Percentiles rank a stretch among this genome's conserved stretches.
These are phyloP conservation scores for Lanmaoa pseudosensibilis DNA, from an alignment of 768 basidiomycete genomes.

Conservation along the genomic window DNA sequence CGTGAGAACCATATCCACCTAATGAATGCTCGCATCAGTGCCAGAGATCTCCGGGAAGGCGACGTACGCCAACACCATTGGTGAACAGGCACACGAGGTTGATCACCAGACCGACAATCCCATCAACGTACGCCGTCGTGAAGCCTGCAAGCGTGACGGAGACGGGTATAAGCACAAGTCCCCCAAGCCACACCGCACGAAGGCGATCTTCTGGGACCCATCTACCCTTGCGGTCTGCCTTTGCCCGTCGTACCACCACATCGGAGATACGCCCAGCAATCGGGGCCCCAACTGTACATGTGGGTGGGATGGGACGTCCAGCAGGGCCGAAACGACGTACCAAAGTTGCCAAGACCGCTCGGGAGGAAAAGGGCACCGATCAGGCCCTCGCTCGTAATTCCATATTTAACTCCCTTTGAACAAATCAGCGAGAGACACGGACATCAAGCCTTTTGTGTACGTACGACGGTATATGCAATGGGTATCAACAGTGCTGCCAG, in stretches of 20 bases:
- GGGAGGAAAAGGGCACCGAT: constrained; percentile 30
- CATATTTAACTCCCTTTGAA: constrained; percentile 47
- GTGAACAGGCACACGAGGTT: constrained; percentile 58
- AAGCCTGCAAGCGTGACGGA: constrained; percentile 52
- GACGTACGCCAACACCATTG: constrained; percentile 62
- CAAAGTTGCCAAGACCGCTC: constrained; percentile 26
- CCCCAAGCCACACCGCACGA: constrained; percentile 48
- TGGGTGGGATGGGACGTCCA: background rate
- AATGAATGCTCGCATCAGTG: background rate
- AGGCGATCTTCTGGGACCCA: constrained; percentile 75
- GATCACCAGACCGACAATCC: constrained; percentile 48
- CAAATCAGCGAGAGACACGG: background rate
- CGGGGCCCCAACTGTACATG: constrained; percentile 53
- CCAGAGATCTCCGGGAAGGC: background rate
- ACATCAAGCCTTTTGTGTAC: constrained; percentile 11
- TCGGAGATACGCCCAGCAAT: constrained; percentile 63
- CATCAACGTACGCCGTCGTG: constrained; percentile 49
- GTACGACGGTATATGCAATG: constrained; percentile 64
- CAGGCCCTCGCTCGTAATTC: constrained; percentile 21
- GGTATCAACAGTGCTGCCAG: constrained; percentile 50
- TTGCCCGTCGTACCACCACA: constrained; percentile 46
- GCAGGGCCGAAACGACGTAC: constrained; percentile 7
- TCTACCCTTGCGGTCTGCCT: constrained; percentile 47
- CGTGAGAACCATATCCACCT: constrained; percentile 59
- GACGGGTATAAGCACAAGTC: constrained; percentile 50